These are phyloP conservation scores for Beauveria pseudobassiana DNA, from an alignment of 2,329 filamentous ascomycete species.

Conservation along the genomic window DNA sequence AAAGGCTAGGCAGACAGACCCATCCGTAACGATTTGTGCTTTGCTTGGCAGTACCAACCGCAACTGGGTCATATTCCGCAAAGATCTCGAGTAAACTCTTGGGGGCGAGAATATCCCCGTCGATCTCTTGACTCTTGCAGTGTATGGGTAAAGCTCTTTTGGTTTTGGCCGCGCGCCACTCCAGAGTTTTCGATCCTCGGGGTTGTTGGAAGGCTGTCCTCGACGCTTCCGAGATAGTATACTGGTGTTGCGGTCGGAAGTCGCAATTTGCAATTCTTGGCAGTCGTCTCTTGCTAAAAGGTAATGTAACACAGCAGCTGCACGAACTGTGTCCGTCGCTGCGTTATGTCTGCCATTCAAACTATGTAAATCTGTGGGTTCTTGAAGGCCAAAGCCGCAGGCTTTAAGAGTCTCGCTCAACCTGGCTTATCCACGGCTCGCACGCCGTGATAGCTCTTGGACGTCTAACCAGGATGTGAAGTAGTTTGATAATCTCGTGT, in stretches of 20 bases:
- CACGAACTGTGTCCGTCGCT: neutral
- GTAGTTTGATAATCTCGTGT: neutral
- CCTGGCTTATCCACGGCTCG: neutral
- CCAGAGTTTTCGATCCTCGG: neutral
- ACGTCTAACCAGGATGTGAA: conserved; percentile 5
- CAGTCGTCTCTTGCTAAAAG: neutral
- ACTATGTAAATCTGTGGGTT: neutral
- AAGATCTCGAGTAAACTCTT: neutral
- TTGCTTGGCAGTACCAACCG: neutral
- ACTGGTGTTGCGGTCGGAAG: neutral
- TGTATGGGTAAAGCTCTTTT: conserved; percentile 3
- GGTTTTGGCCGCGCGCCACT: neutral
- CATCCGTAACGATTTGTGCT: neutral
- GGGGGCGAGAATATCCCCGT: neutral
- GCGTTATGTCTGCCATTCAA: neutral
- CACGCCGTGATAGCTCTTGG: neutral
- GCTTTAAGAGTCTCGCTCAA: neutral
- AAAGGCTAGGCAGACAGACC: neutral
- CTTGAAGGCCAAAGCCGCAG: neutral
- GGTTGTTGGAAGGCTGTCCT: neutral
- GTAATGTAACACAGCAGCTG: neutral
- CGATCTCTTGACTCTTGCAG: neutral
- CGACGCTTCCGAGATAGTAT: neutral
- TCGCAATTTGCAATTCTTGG: neutral
- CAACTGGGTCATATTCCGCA: neutral